Conservation (phyloP, 1,139 yeast genomes). For the Schwanniomyces etchellsii region DNA sequence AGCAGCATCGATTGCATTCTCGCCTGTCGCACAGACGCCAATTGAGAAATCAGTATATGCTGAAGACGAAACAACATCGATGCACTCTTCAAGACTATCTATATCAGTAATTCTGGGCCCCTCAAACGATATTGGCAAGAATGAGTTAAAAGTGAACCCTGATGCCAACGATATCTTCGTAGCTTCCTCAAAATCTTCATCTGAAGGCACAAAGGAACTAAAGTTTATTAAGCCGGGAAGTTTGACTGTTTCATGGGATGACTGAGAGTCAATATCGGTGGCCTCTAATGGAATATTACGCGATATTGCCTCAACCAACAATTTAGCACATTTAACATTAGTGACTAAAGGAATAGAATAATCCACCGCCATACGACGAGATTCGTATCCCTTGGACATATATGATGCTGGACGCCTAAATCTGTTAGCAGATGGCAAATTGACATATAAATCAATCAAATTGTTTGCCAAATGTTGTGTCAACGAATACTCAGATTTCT, state of each 20-base stretch:
- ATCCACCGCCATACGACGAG: slow-evolving; percentile 99
- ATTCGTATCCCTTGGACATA: slow-evolving; percentile 94
- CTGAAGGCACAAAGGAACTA: slow-evolving; percentile 71
- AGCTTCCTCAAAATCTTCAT: slow-evolving; percentile 57
- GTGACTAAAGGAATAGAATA: slow-evolving; percentile 97
- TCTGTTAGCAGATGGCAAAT: slow-evolving; percentile 93
- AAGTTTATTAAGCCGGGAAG: slow-evolving; percentile 87
- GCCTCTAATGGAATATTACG: slow-evolving; percentile 66
- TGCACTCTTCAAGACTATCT: slow-evolving; percentile 59
- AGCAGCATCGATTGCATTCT: slow-evolving; percentile 58
- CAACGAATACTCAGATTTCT: slow-evolving; percentile 89
- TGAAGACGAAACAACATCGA: slow-evolving; percentile 48
- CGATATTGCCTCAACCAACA: slow-evolving; percentile 88
- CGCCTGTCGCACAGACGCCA: slow-evolving; percentile 75
- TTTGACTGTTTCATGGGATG: slow-evolving; percentile 77
- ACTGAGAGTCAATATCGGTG: slow-evolving; percentile 78
- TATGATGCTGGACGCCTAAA: slow-evolving; percentile 98
- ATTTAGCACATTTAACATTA: slow-evolving; percentile 95
- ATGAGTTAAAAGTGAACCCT: slow-evolving; percentile 84
- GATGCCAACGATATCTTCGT: slow-evolving; percentile 71
- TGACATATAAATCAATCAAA: slow-evolving; percentile 92
- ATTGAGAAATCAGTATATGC: slow-evolving; percentile 81
- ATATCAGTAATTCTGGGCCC: slow-evolving; percentile 64
- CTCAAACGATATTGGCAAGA: slow-evolving; percentile 65
- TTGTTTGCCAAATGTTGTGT: slow-evolving; percentile 96